These are phyloP conservation scores for Berberis thunbergii DNA, from an alignment of 164 flowering plant genomes.

Conservation along the genomic window DNA sequence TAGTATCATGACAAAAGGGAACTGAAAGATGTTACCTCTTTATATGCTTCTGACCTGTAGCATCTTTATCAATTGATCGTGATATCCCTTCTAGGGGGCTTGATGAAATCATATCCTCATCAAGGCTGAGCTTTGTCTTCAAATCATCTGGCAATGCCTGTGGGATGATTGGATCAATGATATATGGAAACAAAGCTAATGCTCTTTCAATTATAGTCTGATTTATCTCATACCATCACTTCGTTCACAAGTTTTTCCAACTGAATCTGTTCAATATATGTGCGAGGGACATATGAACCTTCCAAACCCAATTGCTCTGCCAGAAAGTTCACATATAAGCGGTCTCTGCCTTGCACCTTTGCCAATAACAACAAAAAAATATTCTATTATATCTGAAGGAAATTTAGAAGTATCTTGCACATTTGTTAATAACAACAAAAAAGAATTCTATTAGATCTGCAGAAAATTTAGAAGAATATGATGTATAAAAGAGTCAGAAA, in stretches of 20 bases:
- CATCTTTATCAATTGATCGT: slow-evolving; percentile 59
- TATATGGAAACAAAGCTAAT: slow-evolving; percentile 5
- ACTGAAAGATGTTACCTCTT: slow-evolving; percentile 37
- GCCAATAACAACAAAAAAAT: slow-evolving; percentile 10
- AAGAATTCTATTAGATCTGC: no score
- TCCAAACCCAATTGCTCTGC: slow-evolving; percentile 84
- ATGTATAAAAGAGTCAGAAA: no score
- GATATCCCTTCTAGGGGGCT: slow-evolving; percentile 82
- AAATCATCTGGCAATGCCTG: slow-evolving; percentile 94
- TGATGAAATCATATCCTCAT: slow-evolving; percentile 67
- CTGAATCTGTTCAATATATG: slow-evolving; percentile 97
- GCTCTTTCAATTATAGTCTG: not conserved
- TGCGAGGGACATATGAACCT: slow-evolving; percentile 84
- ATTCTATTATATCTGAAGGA: not conserved
- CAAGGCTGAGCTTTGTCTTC: slow-evolving; percentile 86
- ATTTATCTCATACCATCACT: slow-evolving; percentile 63
- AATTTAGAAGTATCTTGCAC: no score
- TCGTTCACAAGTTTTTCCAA: slow-evolving; percentile 91
- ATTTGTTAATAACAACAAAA: no score
- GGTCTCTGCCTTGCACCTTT: slow-evolving; percentile 96
- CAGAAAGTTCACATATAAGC: slow-evolving; percentile 41
- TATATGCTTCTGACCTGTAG: slow-evolving; percentile 44
- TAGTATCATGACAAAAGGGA: not conserved
- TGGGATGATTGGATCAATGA: slow-evolving; percentile 17
- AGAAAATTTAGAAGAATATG: no score